Base-by-base conservation (phyloP, 768 basidiomycete genomes). In the Dioszegia crocea region DNA sequence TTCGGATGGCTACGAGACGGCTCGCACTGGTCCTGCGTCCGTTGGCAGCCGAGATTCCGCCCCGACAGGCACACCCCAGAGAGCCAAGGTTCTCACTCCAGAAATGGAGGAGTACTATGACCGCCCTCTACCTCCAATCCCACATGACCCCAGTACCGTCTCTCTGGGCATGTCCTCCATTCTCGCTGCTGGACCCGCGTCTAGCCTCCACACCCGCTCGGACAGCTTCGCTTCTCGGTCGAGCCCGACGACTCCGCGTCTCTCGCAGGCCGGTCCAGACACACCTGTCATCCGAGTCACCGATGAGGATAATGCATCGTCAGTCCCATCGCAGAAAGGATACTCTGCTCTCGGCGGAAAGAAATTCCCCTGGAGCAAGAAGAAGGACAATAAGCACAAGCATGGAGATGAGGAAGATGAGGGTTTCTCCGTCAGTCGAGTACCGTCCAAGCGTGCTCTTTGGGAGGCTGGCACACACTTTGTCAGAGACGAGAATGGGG, bases 391-490 rank as follows among this genome's bases (percentile, higher is more conserved):
- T 23, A 36, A 46, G 29, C 21, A 52, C 31, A 14, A 26, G 19
- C 39, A 27, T 5, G 50, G 17, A n/a, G 50, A 49, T 29, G 43
- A 61, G 43, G 59, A 60, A 8, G 65, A 70, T 9, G 71, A 73
- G 17, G 56, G 44, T 5, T 76, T 76, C 55, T 63, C 66, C 3
- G 67, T 72, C 14, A 60, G 68, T 50, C 44, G 62, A 14, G 33
- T 66, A 23, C 75, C 75, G 0, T 57, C 61, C 11, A 60, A 67
- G 46, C 50, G 63, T 14, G 56, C 56, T 21, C 46, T 74, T 46
- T 73, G 67, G 69, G 68, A 72, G 46, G 75, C 73, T 1, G 71
- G 69, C n/a, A 70, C 65, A n/a, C 66, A 62, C 39, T 70, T 75
- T 38, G 29, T 76, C 12, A 43, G 59, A 38, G 71, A 73, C 52